A percentile compares a stretch with the other conserved stretches of the same genome.
phyloP scores from a whole-genome alignment of 2,329 filamentous ascomycete species.

The Chaetomium sp. region DNA sequence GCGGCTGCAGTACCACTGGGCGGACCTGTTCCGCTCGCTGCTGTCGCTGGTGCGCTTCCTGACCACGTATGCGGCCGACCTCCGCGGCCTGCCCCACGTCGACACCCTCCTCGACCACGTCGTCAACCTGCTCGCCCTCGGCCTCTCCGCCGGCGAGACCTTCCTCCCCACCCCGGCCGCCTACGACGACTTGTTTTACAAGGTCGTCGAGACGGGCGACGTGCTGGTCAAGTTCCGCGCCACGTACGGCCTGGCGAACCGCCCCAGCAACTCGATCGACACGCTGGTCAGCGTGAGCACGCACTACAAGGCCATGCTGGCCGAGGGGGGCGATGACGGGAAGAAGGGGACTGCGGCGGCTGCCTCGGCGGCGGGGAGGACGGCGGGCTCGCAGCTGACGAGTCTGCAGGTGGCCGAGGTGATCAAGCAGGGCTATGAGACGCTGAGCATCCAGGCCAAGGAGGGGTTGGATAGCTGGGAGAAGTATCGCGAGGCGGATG shows the following conservation, averaged over 20 bases:
- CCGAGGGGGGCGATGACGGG: constrained; percentile 51
- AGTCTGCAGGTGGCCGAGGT: constrained; percentile 83
- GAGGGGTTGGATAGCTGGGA: constrained; percentile 87
- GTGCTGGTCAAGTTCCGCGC: constrained; percentile 79
- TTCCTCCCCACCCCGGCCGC: constrained; percentile 85
- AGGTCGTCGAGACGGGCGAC: constrained; percentile 89
- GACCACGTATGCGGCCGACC: constrained; percentile 78
- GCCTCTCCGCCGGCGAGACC: constrained; percentile 81
- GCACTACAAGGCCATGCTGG: constrained; percentile 85
- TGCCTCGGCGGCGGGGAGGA: constrained; percentile 39
- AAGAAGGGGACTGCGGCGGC: constrained; percentile 43
- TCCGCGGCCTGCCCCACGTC: constrained; percentile 70
- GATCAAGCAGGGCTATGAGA: constrained; percentile 96
- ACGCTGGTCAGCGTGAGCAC: constrained; percentile 79
- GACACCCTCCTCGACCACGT: constrained; percentile 73
- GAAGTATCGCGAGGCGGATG: constrained; percentile 82
- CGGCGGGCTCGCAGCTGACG: constrained; percentile 69
- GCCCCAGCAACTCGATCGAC: constrained; percentile 72
- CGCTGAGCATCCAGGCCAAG: constrained; percentile 84
- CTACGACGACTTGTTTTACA: constrained; percentile 98
- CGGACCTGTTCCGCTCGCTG: constrained; percentile 88
- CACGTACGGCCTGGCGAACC: constrained; percentile 64
- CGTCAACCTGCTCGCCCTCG: constrained; percentile 80
- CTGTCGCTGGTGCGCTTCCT: constrained; percentile 88
- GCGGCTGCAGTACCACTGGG: constrained; percentile 88